Base-by-base conservation (phyloP, 768 basidiomycete genomes). In the Boletus eberwhitei region DNA sequence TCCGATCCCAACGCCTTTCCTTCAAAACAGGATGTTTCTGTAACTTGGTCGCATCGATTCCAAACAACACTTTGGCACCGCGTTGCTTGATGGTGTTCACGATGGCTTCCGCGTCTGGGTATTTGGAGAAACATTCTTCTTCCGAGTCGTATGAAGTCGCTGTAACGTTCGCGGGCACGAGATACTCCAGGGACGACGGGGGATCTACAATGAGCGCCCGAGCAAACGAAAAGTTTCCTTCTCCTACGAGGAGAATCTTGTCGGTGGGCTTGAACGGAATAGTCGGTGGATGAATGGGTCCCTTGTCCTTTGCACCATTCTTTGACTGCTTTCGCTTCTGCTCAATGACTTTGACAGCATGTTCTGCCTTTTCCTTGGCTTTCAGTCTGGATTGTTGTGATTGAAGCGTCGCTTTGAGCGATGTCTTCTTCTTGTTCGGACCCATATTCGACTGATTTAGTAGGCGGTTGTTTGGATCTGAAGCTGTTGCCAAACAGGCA, bases 171-270 rank as follows among this genome's bases (percentile, higher is more conserved):
- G 64, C 68, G 0, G 85, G 75, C 0, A 84, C 81, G 3, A 92
- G 72, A 57, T 77, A 71, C 31, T 74, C 75, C 41, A 90, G 65
- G 8, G 72, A 66, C 34, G 72, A 53, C 2, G 78, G 75, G 0
- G 83, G 77, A 48, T 75, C 61, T 13, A 75, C 61, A 26, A 90
- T 71, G 16, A 98, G 77, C 16, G 93, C 85, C 26, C 81, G 83
- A 3, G 93, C 79, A 63, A 91, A 98, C 1, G 95, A 96, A 65
- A 98, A 98, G 69, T 98, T 92, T 12, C 93, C 96, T 75, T 98
- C 96, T 9, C 95, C 96, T 49, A 98, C 74, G 31, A 96, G 78
- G 21, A 91, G 76, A 34, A 92, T 86, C 45, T 68, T 81, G 64
- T 91, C 86, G 8, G 80, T 83, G 0, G 81, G 65, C 14, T 67